Evolutionary conservation across 768 basidiomycete species (phyloP).

Genomic region (Tylopilus vinaceipallidus): DNA sequence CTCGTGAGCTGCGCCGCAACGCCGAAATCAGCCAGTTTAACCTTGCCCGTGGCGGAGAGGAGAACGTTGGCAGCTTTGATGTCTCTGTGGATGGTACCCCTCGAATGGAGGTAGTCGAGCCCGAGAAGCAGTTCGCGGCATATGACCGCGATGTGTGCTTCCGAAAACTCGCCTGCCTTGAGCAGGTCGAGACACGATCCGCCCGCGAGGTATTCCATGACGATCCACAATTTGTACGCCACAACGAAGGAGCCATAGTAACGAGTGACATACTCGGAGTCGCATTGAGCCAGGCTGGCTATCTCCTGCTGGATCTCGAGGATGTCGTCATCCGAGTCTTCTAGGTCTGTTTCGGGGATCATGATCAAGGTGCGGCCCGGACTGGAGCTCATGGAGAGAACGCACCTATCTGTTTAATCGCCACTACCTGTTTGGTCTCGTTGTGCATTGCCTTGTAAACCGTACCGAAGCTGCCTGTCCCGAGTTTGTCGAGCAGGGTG

Average conservation of each 20-base stretch:
- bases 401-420: constrained; percentile 96
- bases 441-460: constrained; percentile 98
- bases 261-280: constrained; percentile 93
- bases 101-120: constrained; percentile 92
- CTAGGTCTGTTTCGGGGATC: constrained; percentile 62
- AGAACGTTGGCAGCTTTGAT: constrained; percentile 98
- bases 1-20: constrained; percentile 96
- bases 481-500: constrained; percentile 92
- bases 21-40: constrained; percentile 98
- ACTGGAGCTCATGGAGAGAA: constrained; percentile 15
- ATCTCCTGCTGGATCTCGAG: constrained; percentile 99
- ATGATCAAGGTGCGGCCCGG: constrained; percentile 1
- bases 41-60: constrained; percentile 85
- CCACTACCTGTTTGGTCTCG: constrained; percentile 91
- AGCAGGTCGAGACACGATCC: constrained; percentile 98
- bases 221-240: constrained; percentile 96
- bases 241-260: constrained; percentile 98
- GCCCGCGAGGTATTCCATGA: constrained; percentile 99
- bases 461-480: constrained; percentile 93
- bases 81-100: constrained; percentile 96
- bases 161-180: constrained; percentile 87
- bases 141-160: constrained; percentile 92
- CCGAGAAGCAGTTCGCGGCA: constrained; percentile 91
- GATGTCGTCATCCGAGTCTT: constrained; percentile 98
- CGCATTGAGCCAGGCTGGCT: constrained; percentile 91